Evolutionary conservation across 2,329 filamentous ascomycete genomes (phyloP).

Genomic region (Blumeria graminis): DNA sequence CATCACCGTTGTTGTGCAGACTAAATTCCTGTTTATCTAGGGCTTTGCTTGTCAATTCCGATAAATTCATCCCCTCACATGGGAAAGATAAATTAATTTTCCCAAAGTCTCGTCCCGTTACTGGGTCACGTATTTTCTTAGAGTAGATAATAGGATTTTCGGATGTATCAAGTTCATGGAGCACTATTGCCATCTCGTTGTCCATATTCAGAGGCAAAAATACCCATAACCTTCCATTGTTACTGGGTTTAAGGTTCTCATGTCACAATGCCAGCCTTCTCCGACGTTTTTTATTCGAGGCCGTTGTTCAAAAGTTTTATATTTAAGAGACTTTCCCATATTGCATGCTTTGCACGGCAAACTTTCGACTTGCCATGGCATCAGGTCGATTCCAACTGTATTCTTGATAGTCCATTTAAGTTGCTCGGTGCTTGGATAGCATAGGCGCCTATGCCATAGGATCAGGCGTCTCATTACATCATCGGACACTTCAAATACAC

Average conservation of each 20-base stretch:
- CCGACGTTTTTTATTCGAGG: background rate
- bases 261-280: background rate
- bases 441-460: background rate
- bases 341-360: background rate
- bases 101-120: background rate
- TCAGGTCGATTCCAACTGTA: background rate
- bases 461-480: background rate
- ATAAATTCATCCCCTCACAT: too few relatives aligned
- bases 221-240: background rate
- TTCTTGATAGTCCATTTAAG: background rate
- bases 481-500: background rate
- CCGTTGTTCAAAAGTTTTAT: background rate
- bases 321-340: background rate
- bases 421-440: background rate
- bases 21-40: too few relatives aligned
- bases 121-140: background rate
- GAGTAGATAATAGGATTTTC: background rate
- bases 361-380: background rate
- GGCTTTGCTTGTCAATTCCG: too few relatives aligned
- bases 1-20: too few relatives aligned
- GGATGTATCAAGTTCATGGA: background rate
- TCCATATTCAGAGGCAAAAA: background rate
- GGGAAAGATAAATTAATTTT: too few relatives aligned
- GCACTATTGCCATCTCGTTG: background rate
- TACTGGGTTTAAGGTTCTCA: background rate